Percentiles rank a stretch among this genome's conserved stretches.
phyloP scores from a whole-genome alignment of 768 basidiomycete species.

The Leccinum truebloodii region DNA sequence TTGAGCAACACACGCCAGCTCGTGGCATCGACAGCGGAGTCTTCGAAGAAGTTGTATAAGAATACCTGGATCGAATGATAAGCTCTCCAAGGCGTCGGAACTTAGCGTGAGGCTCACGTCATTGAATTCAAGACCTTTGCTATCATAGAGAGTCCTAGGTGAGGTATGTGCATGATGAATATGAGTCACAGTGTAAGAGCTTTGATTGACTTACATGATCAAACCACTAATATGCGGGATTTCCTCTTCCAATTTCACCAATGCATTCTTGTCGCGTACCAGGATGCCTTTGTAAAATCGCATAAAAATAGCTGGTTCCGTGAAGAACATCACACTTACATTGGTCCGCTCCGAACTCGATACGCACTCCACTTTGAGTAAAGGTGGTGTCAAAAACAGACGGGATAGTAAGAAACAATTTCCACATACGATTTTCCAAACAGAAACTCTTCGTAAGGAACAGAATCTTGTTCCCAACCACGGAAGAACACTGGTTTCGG shows the following conservation, averaged over 20 bases:
- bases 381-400: conserved; percentile 11
- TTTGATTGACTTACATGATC: conserved; percentile 47
- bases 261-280: conserved; percentile 60
- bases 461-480: conserved; percentile 45
- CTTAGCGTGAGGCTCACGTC: conserved; percentile 11
- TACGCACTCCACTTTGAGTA: conserved; percentile 40
- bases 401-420: neutral
- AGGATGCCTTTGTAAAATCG: conserved; percentile 52
- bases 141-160: conserved; percentile 35
- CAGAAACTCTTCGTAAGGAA: conserved; percentile 55
- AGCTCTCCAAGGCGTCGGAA: neutral
- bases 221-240: conserved; percentile 55
- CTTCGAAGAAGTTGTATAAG: conserved; percentile 73
- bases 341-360: conserved; percentile 66
- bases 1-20: conserved; percentile 66
- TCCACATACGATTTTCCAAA: conserved; percentile 46
- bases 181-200: neutral
- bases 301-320: neutral
- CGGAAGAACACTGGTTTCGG: conserved; percentile 59
- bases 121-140: conserved; percentile 32
- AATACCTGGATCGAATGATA: conserved; percentile 49
- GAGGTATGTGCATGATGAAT: neutral
- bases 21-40: conserved; percentile 49
- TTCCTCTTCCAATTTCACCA: conserved; percentile 45
- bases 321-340: conserved; percentile 39